phyloP scores from a whole-genome alignment of 371 early-diverging fungal species.

The Mucor sp. region DNA sequence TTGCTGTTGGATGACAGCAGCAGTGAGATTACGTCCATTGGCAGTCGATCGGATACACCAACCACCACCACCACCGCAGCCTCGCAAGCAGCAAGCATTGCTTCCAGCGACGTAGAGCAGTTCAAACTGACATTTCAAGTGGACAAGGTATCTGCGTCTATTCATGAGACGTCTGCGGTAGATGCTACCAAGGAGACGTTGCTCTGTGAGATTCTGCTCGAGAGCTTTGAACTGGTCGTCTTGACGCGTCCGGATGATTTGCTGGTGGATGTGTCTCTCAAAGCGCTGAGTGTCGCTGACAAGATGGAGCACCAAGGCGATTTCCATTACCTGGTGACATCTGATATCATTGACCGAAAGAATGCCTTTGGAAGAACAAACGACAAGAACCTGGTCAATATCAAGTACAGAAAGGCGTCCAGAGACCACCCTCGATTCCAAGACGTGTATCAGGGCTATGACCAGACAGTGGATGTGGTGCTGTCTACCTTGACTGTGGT shows the following conservation, averaged over 20 bases:
- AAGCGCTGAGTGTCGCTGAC: conserved; percentile 67
- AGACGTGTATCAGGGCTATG: conserved; percentile 57
- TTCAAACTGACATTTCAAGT: conserved; percentile 75
- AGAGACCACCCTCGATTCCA: conserved; percentile 61
- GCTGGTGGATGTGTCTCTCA: conserved; percentile 62
- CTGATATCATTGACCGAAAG: conserved; percentile 41
- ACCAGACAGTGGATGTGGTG: conserved; percentile 69
- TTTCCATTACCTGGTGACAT: conserved; percentile 68
- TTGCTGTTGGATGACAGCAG: conserved; percentile 23
- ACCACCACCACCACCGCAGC: not conserved
- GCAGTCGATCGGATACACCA: conserved; percentile 23
- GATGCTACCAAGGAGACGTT: conserved; percentile 35
- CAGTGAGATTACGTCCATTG: conserved; percentile 12
- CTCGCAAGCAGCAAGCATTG: conserved; percentile 19
- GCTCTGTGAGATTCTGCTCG: conserved; percentile 58
- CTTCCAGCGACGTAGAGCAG: conserved; percentile 53
- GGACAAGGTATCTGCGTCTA: conserved; percentile 65
- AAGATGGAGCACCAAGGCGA: conserved; percentile 47
- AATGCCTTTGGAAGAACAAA: not conserved
- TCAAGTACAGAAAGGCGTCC: conserved; percentile 65
- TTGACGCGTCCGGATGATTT: conserved; percentile 62
- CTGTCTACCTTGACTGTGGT: conserved; percentile 73
- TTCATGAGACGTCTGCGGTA: conserved; percentile 57
- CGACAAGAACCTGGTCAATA: conserved; percentile 50
- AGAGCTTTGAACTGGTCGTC: conserved; percentile 60